A percentile compares a stretch with the other conserved stretches of the same genome.
phyloP scores from a whole-genome alignment of 495 filamentous ascomycete species.

The Aspergillus incahuasiensis region DNA sequence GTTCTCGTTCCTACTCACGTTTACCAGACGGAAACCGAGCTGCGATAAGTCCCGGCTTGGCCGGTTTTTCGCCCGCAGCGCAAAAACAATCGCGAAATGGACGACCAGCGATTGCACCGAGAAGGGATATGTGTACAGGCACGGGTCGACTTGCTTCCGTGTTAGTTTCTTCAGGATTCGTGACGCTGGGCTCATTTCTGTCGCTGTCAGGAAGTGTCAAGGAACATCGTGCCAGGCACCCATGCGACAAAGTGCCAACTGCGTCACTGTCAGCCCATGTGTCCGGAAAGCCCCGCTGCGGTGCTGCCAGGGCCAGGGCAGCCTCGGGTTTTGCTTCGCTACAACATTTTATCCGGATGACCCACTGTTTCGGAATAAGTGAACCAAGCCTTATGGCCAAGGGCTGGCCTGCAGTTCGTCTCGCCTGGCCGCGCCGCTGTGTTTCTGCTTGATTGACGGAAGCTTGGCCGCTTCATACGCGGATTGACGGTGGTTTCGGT shows the following conservation, averaged over 20 bases:
- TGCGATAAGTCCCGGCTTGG: slow-evolving; percentile 5
- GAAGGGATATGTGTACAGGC: slow-evolving; percentile 12
- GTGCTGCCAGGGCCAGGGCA: neutral
- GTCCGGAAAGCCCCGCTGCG: neutral
- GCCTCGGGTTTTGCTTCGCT: neutral
- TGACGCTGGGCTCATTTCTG: neutral
- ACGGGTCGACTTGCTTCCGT: neutral
- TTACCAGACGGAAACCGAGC: slow-evolving; percentile 10
- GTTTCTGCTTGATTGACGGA: neutral
- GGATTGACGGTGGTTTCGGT: neutral
- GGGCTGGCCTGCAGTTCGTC: neutral
- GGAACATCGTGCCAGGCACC: neutral
- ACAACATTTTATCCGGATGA: neutral
- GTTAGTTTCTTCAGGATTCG: slow-evolving; percentile 5
- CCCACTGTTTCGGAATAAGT: slow-evolving; percentile 1
- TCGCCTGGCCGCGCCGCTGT: neutral
- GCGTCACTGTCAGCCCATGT: neutral
- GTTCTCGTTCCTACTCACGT: slow-evolving; percentile 10
- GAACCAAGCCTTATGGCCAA: neutral
- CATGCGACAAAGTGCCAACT: neutral
- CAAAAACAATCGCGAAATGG: slow-evolving; percentile 8
- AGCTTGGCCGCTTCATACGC: neutral
- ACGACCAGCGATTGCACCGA: slow-evolving; percentile 11
- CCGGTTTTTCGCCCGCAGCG: slow-evolving; percentile 6
- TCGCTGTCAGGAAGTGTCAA: neutral